phyloP scores from a whole-genome alignment of 495 filamentous ascomycete genomes.

The Aspergillus asperescens region DNA sequence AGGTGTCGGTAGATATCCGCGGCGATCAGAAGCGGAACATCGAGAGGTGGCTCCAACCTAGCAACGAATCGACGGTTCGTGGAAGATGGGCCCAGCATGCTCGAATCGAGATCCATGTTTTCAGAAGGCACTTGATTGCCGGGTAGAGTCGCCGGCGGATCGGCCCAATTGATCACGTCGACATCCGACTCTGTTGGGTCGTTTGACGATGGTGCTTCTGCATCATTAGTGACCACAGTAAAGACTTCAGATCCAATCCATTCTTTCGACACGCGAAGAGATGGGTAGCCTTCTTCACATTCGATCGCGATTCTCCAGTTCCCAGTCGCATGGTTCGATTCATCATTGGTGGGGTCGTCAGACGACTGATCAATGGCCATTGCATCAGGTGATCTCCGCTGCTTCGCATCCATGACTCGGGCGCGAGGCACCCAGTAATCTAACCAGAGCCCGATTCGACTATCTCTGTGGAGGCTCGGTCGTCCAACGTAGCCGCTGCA shows the following conservation, averaged over 20 bases:
- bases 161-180: constrained; percentile 40
- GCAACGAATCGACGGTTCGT: constrained; percentile 79
- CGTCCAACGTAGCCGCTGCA: constrained; percentile 58
- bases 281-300: constrained; percentile 46
- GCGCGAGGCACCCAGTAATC: constrained; percentile 80
- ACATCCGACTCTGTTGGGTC: constrained; percentile 18
- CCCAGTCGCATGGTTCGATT: constrained; percentile 20
- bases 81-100: constrained; percentile 42
- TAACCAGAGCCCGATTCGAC: constrained; percentile 66
- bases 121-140: constrained; percentile 34
- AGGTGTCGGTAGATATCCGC: constrained; percentile 61
- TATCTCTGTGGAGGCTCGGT: constrained; percentile 70
- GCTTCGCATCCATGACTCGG: constrained; percentile 39
- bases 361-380: constrained; percentile 38
- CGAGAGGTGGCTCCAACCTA: constrained; percentile 75
- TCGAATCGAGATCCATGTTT: constrained; percentile 43
- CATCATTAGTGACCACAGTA: constrained; percentile 19
- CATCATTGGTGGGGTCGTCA: constrained; percentile 16
- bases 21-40: constrained; percentile 63
- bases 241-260: constrained; percentile 38
- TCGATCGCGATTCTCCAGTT: constrained; percentile 40
- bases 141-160: constrained; percentile 46
- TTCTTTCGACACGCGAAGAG: constrained; percentile 44
- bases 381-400: constrained; percentile 30
- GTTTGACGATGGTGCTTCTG: constrained; percentile 21